Evolutionary conservation across 352 stramenopile genomes (phyloP), one percentile per base, ranked within the genome.

Genomic region (Thalassiosira mediterranea): DNA sequence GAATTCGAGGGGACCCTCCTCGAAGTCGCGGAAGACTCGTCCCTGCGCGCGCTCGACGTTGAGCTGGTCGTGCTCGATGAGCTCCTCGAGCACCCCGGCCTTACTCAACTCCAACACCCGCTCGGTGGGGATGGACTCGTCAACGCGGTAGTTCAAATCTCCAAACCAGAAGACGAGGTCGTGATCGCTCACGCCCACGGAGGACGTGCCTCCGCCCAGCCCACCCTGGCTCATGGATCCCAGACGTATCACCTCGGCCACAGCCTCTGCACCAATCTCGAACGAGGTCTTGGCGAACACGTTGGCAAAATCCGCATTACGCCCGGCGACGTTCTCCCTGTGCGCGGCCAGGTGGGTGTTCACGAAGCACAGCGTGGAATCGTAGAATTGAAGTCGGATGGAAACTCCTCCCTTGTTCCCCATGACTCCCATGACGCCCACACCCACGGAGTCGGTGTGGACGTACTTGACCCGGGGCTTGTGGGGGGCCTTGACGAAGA

Each of bases 331-430:
- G 77, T 99, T 99, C 61, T 98, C 96, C 34, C 97, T 90, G 86
- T 99, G 97, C 0, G 97, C 97, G 0, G 97, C 97, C 42, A 99
- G 91, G 76, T 99, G 97, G 15, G 94, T 93, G 75, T 95, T 99
- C 17, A 99, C 94, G 90, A 99, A 99, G 84, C 97, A 99, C 19
- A 99, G 59, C 4, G 96, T 98, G 25, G 94, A 98, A 81, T 92
- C 86, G 61, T 99, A 99, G 76, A 99, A 97, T 48, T 95, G 91
- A 8, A 99, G 57, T 4, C 97, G 93, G 4, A 99, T 91, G 4
- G 93, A 93, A 1, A 95, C 96, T 56, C 96, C 97, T 51, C 98
- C 98, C 81, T 99, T 99, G 82, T 99, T 99, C 48, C 98, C 98
- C 89, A 97, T 94, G 83, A 99, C 95, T 15, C 97, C 97, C 95